Evolutionary conservation across 1,139 yeast genomes (phyloP).

Genomic region (Taiozyma sp.): DNA sequence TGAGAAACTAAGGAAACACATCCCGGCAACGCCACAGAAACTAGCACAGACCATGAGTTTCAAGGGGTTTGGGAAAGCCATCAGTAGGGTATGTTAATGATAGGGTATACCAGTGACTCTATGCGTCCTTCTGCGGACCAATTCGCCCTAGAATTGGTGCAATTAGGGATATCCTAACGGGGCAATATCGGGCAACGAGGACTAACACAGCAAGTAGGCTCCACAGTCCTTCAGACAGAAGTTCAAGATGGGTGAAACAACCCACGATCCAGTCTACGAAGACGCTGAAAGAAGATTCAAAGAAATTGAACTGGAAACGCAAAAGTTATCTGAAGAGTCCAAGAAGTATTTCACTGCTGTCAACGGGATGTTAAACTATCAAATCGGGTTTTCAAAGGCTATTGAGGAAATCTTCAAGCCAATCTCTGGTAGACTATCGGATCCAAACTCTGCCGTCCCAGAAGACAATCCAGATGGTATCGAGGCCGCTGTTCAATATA

Average conservation of each 20-base stretch:
- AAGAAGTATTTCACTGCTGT: conserved; percentile 87
- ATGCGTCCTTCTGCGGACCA: neutral
- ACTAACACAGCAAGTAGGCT: conserved; percentile 36
- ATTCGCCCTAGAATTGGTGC: neutral
- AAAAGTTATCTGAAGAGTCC: conserved; percentile 85
- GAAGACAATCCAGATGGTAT: conserved; percentile 98
- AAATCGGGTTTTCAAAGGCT: conserved; percentile 88
- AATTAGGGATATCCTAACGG: neutral
- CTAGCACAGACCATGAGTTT: conserved; percentile 58
- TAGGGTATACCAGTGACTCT: too few relatives aligned
- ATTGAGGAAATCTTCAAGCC: conserved; percentile 97
- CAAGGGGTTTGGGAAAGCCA: conserved; percentile 86
- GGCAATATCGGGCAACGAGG: neutral
- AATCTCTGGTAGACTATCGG: conserved; percentile 85
- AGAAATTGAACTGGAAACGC: conserved; percentile 85
- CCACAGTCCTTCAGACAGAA: conserved; percentile 78
- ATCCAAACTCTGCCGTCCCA: conserved; percentile 77
- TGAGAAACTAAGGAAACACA: neutral
- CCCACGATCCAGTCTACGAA: conserved; percentile 81
- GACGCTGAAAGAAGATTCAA: conserved; percentile 97
- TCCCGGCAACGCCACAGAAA: neutral
- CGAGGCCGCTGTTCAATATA: conserved; percentile 87
- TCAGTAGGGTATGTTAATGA: conserved; percentile 46
- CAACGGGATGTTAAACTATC: conserved; percentile 89
- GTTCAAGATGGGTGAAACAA: conserved; percentile 79